Evolutionary conservation across 192 early-diverging fungal species (phyloP), one percentile per base, ranked within the genome.

Genomic region (Coemansia brasiliensis): DNA sequence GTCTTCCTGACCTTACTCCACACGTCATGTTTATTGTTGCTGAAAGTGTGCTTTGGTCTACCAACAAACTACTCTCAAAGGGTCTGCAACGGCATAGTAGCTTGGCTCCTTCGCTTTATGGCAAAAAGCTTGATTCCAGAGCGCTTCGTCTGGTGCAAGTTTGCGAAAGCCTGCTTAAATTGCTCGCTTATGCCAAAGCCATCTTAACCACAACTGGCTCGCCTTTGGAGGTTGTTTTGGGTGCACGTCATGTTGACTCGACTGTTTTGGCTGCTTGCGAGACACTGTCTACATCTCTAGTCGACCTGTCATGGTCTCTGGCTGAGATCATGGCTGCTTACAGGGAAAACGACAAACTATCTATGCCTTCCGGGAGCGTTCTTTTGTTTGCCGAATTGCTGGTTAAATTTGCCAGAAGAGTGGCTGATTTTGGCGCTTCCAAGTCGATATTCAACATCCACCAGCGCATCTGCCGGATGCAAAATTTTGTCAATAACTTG

Each of bases 301-400:
- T 72, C 22, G 69, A 79, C 16, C 21, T 72, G 24, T 72, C 68
- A 18, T 79, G 75, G 75, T 13, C 48, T 0, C 44, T 79, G 39
- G 75, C 75, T 0, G 69, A 79, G 52, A 58, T 35, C 3, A 39
- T 78, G 42, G 48, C 68, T 6, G 68, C 64, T 1, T 61, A 67
- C 50, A 60, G 64, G 18, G 55, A 49, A 0, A 61, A 63, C 10
- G 68, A 61, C 22, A 61, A 59, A 21, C 26, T 61, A 11, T 16
- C 50, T 7, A 59, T 59, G 22, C 68, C 69, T 1, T 67, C 75
- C 4, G 65, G 69, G 5, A 48, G 57, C 8, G 25, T 62, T 17
- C 39, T 72, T 6, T 46, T 79, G 46, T 78, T 66, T 52, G 57
- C 54, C 0, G 68, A 78, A 1, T 53, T 67, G 17, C 61, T 68